phyloP scores from a whole-genome alignment of 163 green algal genomes.

The Prototheca cutis region DNA sequence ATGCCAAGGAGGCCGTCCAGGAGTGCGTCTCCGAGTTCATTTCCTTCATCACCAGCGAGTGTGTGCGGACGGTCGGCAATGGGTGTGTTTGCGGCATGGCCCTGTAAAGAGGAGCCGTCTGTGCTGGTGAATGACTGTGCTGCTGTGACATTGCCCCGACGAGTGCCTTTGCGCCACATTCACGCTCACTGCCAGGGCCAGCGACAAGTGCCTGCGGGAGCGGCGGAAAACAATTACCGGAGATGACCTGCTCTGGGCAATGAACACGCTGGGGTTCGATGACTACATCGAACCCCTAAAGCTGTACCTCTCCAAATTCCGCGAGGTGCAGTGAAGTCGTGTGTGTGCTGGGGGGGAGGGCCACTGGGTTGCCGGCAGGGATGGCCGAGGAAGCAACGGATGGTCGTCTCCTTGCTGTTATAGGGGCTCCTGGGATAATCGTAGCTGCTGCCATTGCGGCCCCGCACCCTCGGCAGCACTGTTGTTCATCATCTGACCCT shows the following conservation, averaged over 20 bases:
- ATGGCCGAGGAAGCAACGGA: too few relatives aligned
- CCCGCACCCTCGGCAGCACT: too few relatives aligned
- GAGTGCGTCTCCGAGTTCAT: slow-evolving; percentile 99
- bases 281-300: slow-evolving; percentile 94
- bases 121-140: neutral
- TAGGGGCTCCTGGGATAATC: too few relatives aligned
- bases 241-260: slow-evolving; percentile 95
- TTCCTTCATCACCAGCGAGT: slow-evolving; percentile 98
- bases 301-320: slow-evolving; percentile 87
- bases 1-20: slow-evolving; percentile 97
- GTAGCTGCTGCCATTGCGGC: too few relatives aligned
- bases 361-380: too few relatives aligned
- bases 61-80: slow-evolving; percentile 19
- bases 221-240: slow-evolving; percentile 98
- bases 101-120: too few relatives aligned
- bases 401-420: too few relatives aligned
- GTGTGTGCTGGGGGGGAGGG: too few relatives aligned
- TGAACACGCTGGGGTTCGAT: slow-evolving; percentile 94
- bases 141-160: too few relatives aligned
- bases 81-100: too few relatives aligned
- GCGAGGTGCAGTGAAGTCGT: too few relatives aligned
- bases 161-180: neutral
- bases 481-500: too few relatives aligned
- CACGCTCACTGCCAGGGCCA: slow-evolving; percentile 61
- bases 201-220: slow-evolving; percentile 95